Base-by-base conservation (phyloP, 495 filamentous ascomycete genomes). In the Chaetomidium leptoderma region DNA sequence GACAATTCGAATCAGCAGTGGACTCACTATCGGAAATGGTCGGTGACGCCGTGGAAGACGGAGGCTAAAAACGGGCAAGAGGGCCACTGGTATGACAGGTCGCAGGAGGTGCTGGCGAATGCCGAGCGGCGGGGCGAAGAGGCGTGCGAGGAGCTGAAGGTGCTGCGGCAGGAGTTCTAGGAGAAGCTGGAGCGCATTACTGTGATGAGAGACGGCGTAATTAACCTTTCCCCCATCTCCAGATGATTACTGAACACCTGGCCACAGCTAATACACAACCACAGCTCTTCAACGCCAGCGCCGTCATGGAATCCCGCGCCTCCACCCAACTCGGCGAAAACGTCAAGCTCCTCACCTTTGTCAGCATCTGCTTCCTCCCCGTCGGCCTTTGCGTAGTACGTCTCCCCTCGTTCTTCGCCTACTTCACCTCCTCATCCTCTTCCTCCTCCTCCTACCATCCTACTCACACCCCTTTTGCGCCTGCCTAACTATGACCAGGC, bases 341-440 rank as follows among this genome's bases (percentile, higher is more conserved):
- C 45, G 64, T 74, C 14, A 71, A 63, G 45, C 63, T 74, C 4
- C 60, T 73, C 27, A 73, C 70, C 11, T 72, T 64, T 44, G 64
- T 74, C 30, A 71, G 69, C 61, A 71, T 73, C 30, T 72, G 72
- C 53, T 74, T 63, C 27, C 61, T 73, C 4, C 71, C 71, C 2
- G 53, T 74, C 7, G 55, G 63, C 0, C 71, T 74, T 23, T 74
- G 70, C 57, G 45, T 53, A 3, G 59, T 61, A 53, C 10, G 14
- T n/a, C n/a, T n/a, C n/a, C n/a, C n/a, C n/a, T n/a, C n/a, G n/a
- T n/a, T n/a, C n/a, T n/a, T n/a, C n/a, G n/a, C n/a, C n/a, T 29
- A 23, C 4, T 2, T 4, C 9, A 6, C 46, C 29, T 9, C 6
- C 9, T 8, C 16, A 2, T n/a, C 21, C 16, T 26, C 23, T 14